Conservation (phyloP, 805 yeast species). For the Ogataea minuta region DNA sequence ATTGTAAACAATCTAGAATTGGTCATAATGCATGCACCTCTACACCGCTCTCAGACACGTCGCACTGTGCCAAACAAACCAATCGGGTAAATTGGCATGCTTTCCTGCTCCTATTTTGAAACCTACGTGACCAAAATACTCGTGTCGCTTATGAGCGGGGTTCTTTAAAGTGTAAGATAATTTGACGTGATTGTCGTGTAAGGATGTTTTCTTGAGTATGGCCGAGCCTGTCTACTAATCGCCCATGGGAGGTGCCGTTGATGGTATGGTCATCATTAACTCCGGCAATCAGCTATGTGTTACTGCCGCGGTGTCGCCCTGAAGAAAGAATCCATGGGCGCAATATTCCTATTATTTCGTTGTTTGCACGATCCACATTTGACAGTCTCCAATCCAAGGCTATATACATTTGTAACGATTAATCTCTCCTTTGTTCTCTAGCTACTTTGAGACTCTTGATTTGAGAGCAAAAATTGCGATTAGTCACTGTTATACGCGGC, state of each 20-base stretch:
- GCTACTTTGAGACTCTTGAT: slow-evolving; percentile 4
- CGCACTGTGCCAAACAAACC: not conserved
- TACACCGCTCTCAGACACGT: too few species aligned
- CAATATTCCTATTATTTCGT: not conserved
- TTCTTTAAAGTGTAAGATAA: slow-evolving; percentile 4
- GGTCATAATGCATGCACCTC: too few species aligned
- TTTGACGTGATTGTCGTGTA: slow-evolving; percentile 7
- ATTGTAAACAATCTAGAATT: too few species aligned
- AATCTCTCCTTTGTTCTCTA: slow-evolving; percentile 10
- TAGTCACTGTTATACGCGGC: not conserved
- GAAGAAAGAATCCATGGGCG: not conserved
- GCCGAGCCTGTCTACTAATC: not conserved
- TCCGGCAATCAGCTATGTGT: too few species aligned
- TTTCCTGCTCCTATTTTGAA: not conserved
- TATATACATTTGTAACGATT: slow-evolving; percentile 5
- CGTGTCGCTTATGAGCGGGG: slow-evolving; percentile 7
- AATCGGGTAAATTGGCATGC: not conserved
- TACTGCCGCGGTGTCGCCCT: too few species aligned
- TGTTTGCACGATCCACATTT: not conserved
- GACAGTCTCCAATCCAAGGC: slow-evolving; percentile 2
- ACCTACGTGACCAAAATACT: slow-evolving; percentile 8
- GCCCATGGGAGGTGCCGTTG: too few species aligned
- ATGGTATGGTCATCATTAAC: too few species aligned
- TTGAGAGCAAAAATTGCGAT: slow-evolving; percentile 2
- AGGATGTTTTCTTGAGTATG: slow-evolving; percentile 1